Percentiles rank a stretch among this genome's conserved stretches.
phyloP scores from a whole-genome alignment of 1,139 yeast species.

The Zygosaccharomyces sapae region DNA sequence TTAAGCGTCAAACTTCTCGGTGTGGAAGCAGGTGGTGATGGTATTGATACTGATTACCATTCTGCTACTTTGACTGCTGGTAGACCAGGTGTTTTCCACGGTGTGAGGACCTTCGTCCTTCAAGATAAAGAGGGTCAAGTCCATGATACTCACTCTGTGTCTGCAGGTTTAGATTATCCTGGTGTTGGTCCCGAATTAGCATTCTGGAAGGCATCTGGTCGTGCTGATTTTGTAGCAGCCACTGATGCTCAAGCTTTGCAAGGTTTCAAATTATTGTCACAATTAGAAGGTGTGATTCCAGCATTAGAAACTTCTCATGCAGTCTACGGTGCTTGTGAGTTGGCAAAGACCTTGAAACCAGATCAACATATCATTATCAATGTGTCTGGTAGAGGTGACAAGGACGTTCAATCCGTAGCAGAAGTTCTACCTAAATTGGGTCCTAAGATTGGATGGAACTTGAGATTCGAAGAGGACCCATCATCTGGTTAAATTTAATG shows the following conservation, averaged over 20 bases:
- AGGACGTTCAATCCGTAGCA: conserved; percentile 97
- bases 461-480: conserved; percentile 64
- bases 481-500: conserved; percentile 10
- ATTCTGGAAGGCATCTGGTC: conserved; percentile 87
- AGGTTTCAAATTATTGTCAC: conserved; percentile 84
- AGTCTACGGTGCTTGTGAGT: conserved; percentile 79
- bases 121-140: conserved; percentile 94
- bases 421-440: conserved; percentile 87
- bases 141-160: conserved; percentile 94
- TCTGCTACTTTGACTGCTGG: conserved; percentile 94
- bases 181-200: conserved; percentile 99
- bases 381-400: conserved; percentile 97
- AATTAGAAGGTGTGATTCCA: conserved; percentile 96
- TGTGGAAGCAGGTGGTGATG: conserved; percentile 99
- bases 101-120: conserved; percentile 88
- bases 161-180: conserved; percentile 98
- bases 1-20: conserved; percentile 74
- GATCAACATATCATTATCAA: conserved; percentile 83
- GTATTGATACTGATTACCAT: conserved; percentile 78
- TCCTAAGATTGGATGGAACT: conserved; percentile 90
- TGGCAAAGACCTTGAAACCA: conserved; percentile 77
- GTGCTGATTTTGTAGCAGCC: conserved; percentile 88
- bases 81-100: conserved; percentile 95
- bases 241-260: conserved; percentile 89
- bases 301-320: conserved; percentile 98